Evolutionary conservation across 768 basidiomycete species (phyloP).

Genomic region (Rhodotorula diobovata): DNA sequence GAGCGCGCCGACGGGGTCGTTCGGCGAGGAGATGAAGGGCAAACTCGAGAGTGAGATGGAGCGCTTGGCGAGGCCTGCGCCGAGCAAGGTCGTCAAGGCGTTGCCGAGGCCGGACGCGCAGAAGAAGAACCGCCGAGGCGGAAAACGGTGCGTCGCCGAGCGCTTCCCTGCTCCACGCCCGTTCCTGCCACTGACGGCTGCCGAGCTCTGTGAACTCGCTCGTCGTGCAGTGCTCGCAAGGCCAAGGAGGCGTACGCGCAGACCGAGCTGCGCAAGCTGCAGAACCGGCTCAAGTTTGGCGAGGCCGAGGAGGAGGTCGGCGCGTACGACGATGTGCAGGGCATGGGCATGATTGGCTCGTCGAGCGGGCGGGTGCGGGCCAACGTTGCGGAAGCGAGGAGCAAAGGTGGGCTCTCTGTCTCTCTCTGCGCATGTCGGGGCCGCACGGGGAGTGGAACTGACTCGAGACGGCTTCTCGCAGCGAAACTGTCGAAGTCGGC

Average conservation of each 20-base stretch:
- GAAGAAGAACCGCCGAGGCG: conserved; percentile 84
- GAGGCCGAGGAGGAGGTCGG: conserved; percentile 94
- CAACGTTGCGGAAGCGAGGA: conserved; percentile 78
- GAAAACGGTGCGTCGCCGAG: conserved; percentile 72
- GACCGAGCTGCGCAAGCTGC: conserved; percentile 91
- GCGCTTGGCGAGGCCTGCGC: conserved; percentile 85
- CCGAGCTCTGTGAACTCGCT: no score
- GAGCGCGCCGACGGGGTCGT: conserved; percentile 69
- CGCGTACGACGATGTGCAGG: conserved; percentile 95
- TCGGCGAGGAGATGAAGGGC: conserved; percentile 70
- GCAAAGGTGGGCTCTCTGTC: conserved; percentile 62
- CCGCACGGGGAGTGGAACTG: not conserved
- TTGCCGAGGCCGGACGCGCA: conserved; percentile 92
- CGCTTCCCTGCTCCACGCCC: not conserved
- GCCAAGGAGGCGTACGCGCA: conserved; percentile 98
- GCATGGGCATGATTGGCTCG: conserved; percentile 91
- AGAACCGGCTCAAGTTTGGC: conserved; percentile 94
- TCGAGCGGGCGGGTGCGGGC: conserved; percentile 85
- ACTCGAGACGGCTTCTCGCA: conserved; percentile 46
- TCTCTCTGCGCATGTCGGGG: no score
- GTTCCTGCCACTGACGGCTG: not conserved
- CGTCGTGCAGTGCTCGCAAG: conserved; percentile 69
- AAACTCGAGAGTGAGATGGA: conserved; percentile 93
- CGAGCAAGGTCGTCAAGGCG: conserved; percentile 86
- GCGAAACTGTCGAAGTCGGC: conserved; percentile 95